These are phyloP conservation scores for Vitis hybrid DNA, from an alignment of 177 flowering plant genomes.

Conservation along the genomic window DNA sequence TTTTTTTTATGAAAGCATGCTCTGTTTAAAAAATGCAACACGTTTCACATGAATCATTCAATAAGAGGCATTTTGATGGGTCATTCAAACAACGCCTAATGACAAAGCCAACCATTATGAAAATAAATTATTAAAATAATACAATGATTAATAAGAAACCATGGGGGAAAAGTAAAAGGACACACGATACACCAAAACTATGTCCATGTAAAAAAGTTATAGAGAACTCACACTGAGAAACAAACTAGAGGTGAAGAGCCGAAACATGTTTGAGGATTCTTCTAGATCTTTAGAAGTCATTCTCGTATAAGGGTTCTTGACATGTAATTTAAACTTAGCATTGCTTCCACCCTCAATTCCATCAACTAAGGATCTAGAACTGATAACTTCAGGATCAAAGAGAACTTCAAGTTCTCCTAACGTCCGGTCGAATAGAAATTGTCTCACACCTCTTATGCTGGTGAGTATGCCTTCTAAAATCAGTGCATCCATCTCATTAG, in stretches of 20 bases:
- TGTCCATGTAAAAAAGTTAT: neutral
- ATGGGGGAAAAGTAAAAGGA: neutral
- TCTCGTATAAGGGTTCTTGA: conserved; percentile 67
- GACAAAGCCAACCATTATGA: neutral
- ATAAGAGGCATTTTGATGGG: neutral
- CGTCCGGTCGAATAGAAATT: conserved; percentile 48
- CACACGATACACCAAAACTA: neutral
- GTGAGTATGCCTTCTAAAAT: conserved; percentile 58
- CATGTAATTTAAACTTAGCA: conserved; percentile 58
- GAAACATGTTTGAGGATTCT: conserved; percentile 76
- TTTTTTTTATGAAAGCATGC: neutral
- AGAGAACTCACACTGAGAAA: conserved; percentile 77
- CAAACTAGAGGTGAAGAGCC: conserved; percentile 78
- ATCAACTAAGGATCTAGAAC: conserved; percentile 76
- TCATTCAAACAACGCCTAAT: neutral
- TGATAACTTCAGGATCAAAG: conserved; percentile 82
- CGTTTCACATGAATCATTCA: neutral
- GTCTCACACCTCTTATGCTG: conserved; percentile 66
- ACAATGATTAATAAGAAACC: neutral
- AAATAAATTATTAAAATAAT: neutral
- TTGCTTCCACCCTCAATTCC: conserved; percentile 59
- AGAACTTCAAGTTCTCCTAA: conserved; percentile 62
- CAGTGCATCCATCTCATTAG: conserved; percentile 58
- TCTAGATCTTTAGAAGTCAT: conserved; percentile 62
- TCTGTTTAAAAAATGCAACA: neutral